Evolutionary conservation across 148 eudicot species (phyloP).

Genomic region (Cornus kousa): DNA sequence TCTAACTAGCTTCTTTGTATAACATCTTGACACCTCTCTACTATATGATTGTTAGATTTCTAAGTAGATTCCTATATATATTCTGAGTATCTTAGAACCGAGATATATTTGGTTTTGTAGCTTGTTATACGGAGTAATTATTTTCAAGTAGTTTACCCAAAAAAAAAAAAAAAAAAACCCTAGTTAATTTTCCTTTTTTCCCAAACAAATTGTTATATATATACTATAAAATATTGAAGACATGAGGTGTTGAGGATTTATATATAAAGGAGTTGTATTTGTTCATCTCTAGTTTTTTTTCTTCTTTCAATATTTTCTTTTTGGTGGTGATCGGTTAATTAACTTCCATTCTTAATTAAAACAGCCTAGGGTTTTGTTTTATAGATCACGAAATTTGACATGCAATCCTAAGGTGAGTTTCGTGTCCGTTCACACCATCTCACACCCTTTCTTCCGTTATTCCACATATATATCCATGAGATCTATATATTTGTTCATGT

Average conservation of each 20-base stretch:
- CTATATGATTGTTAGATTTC: not conserved
- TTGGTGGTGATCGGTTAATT: not conserved
- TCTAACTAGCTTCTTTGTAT: not conserved
- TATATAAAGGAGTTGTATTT: not conserved
- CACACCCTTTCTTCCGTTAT: not conserved
- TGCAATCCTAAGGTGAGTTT: not conserved
- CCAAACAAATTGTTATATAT: not conserved
- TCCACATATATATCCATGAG: not conserved
- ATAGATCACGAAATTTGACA: not conserved
- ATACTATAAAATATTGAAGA: not conserved
- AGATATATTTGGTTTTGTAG: not conserved
- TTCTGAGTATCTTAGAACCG: conserved; percentile 6
- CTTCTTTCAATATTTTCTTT: not conserved
- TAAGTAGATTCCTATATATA: not conserved
- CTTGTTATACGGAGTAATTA: no score
- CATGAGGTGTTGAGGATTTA: not conserved
- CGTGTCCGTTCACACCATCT: conserved; percentile 2
- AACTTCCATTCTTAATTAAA: not conserved
- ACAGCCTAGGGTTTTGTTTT: conserved; percentile 1
- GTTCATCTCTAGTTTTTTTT: not conserved
- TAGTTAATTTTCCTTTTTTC: not conserved
- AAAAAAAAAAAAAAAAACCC: no score
- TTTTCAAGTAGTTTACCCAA: not conserved
- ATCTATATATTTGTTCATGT: not conserved
- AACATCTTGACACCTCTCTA: not conserved